Conservation (phyloP, 305 asterid genomes). For the Solanum chacoense region DNA sequence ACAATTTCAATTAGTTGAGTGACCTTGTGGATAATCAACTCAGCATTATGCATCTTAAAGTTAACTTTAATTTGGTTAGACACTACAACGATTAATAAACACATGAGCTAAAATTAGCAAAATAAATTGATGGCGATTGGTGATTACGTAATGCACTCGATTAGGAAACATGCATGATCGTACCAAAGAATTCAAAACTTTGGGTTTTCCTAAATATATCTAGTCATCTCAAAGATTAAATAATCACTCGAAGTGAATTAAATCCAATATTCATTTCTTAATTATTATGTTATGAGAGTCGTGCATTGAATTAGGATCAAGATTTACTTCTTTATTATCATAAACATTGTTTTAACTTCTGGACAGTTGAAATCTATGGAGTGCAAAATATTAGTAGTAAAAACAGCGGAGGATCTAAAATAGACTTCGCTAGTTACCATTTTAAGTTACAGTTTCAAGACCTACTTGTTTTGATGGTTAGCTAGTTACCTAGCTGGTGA, state of each 20-base stretch:
- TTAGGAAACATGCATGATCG: neutral
- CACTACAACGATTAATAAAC: neutral
- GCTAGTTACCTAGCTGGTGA: neutral
- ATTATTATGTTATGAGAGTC: neutral
- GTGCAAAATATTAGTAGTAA: neutral
- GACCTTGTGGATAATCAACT: neutral
- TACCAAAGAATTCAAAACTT: neutral
- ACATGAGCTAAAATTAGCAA: neutral
- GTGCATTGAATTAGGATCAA: neutral
- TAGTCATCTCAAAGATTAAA: neutral
- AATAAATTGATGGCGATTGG: neutral
- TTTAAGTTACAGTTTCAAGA: neutral
- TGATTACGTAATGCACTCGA: neutral
- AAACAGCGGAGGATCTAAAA: neutral
- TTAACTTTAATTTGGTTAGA: neutral
- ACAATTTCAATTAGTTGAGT: neutral
- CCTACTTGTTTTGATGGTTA: neutral
- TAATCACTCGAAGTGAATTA: neutral
- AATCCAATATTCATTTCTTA: neutral
- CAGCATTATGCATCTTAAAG: neutral
- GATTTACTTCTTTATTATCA: neutral
- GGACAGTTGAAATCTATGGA: neutral
- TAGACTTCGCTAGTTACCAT: neutral
- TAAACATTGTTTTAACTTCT: neutral
- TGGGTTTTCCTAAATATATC: neutral